Evolutionary conservation across 768 basidiomycete species (phyloP).

Genomic region (Russula olivacea): DNA sequence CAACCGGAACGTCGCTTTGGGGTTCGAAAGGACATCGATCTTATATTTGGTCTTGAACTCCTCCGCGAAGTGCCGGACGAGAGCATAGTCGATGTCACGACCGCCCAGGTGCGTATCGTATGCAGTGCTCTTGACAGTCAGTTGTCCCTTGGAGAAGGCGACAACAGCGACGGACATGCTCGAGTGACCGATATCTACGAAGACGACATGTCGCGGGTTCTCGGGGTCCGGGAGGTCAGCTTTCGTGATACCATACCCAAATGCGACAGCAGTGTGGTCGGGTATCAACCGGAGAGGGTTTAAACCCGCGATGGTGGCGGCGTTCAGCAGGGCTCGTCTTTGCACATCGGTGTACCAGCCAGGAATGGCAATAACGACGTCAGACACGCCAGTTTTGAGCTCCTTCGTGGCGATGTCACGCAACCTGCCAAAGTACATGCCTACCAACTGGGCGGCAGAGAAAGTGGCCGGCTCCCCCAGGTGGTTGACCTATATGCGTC

Average conservation of each 20-base stretch:
- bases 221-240: slow-evolving; percentile 87
- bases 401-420: slow-evolving; percentile 81
- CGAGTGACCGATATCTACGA: slow-evolving; percentile 95
- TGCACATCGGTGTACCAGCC: slow-evolving; percentile 96
- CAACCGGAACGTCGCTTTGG: slow-evolving; percentile 92
- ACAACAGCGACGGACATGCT: slow-evolving; percentile 81
- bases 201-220: slow-evolving; percentile 78
- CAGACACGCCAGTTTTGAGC: slow-evolving; percentile 79
- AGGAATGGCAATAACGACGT: slow-evolving; percentile 94
- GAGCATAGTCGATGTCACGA: slow-evolving; percentile 90
- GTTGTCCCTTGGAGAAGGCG: slow-evolving; percentile 91
- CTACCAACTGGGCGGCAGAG: slow-evolving; percentile 88
- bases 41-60: slow-evolving; percentile 98
- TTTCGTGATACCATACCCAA: slow-evolving; percentile 99
- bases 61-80: slow-evolving; percentile 80
- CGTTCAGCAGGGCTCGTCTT: slow-evolving; percentile 83
- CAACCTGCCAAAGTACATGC: slow-evolving; percentile 84
- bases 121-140: slow-evolving; percentile 79
- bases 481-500: slow-evolving; percentile 65
- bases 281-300: slow-evolving; percentile 94
- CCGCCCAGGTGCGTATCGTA: slow-evolving; percentile 94
- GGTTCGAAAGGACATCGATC: slow-evolving; percentile 86
- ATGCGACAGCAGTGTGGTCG: slow-evolving; percentile 91
- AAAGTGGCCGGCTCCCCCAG: slow-evolving; percentile 74
- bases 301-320: slow-evolving; percentile 82